Percentiles rank a stretch among this genome's conserved stretches.
Conservation (phyloP, 257 asterid species). For the Fraxinus cuspidata region DNA sequence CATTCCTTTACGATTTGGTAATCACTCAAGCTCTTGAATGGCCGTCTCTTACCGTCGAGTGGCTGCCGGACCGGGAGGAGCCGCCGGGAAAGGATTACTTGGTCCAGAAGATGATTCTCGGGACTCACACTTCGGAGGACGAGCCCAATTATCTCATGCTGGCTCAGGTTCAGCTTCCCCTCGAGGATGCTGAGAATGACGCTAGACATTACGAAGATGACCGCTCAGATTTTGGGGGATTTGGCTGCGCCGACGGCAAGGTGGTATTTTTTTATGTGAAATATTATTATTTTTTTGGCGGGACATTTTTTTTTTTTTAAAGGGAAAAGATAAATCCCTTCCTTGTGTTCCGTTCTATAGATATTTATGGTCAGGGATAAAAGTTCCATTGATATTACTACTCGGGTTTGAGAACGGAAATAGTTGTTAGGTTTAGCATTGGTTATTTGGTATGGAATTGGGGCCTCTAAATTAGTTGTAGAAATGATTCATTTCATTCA, state of each 20-base stretch:
- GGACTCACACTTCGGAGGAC: constrained; percentile 56
- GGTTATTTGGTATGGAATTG: constrained; percentile 7
- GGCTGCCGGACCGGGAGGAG: constrained; percentile 54
- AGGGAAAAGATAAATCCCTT: too few relatives aligned
- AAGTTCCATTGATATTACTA: neutral
- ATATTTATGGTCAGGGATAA: neutral
- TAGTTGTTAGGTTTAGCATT: constrained; percentile 8
- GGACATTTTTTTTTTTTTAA: neutral
- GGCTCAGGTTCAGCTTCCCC: constrained; percentile 59
- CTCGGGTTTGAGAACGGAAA: neutral
- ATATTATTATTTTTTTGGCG: neutral
- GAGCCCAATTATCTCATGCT: constrained; percentile 57
- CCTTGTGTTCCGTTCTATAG: too few relatives aligned
- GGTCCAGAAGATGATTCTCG: constrained; percentile 46
- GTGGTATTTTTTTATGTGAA: constrained; percentile 12
- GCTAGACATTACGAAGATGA: constrained; percentile 47
- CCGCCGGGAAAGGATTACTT: constrained; percentile 33
- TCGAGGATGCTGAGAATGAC: constrained; percentile 47
- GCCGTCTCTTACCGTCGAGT: constrained; percentile 59
- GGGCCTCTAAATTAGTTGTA: neutral
- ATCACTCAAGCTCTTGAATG: constrained; percentile 55
- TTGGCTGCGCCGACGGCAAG: constrained; percentile 55
- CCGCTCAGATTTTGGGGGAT: constrained; percentile 45
- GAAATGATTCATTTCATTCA: neutral
- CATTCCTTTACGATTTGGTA: constrained; percentile 45